Evolutionary conservation across 2,329 filamentous ascomycete genomes (phyloP).

Genomic region (Claviceps purpurea): DNA sequence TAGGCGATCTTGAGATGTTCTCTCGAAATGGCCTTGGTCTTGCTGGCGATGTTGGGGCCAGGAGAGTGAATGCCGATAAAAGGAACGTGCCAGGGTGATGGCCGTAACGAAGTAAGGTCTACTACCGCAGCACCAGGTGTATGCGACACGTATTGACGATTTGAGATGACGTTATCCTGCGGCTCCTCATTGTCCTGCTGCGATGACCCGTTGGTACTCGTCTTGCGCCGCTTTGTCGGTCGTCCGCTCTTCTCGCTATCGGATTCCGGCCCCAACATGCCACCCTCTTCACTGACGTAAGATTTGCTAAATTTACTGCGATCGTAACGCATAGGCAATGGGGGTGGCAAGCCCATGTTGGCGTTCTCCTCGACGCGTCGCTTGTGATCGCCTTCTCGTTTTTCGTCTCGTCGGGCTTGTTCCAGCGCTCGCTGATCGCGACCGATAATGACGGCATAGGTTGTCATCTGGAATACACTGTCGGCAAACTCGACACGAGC

Average conservation of each 20-base stretch:
- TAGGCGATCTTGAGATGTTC: constrained; percentile 62
- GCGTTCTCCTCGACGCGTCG: constrained; percentile 33
- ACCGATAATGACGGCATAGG: constrained; percentile 57
- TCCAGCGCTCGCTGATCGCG: constrained; percentile 51
- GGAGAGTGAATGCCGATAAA: constrained; percentile 63
- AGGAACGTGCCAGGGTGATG: constrained; percentile 48
- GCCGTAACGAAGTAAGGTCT: constrained; percentile 45
- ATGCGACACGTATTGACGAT: constrained; percentile 47
- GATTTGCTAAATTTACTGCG: constrained; percentile 46
- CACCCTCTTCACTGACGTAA: constrained; percentile 56
- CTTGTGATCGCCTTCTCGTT: constrained; percentile 30
- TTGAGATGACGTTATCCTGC: constrained; percentile 36
- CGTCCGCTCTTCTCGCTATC: constrained; percentile 37
- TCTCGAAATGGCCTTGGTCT: constrained; percentile 61
- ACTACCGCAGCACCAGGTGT: constrained; percentile 45
- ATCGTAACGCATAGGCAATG: constrained; percentile 36
- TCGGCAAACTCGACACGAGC: constrained; percentile 57
- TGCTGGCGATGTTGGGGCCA: constrained; percentile 43
- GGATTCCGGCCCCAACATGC: constrained; percentile 51
- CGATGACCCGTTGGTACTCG: constrained; percentile 29
- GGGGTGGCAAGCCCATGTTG: constrained; percentile 34
- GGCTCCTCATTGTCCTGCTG: constrained; percentile 29
- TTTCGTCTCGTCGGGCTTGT: constrained; percentile 39
- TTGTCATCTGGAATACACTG: constrained; percentile 68
- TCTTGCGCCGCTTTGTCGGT: constrained; percentile 34